Base-by-base conservation (phyloP, 306 rosid genomes). In the Sicyos baderoa region DNA sequence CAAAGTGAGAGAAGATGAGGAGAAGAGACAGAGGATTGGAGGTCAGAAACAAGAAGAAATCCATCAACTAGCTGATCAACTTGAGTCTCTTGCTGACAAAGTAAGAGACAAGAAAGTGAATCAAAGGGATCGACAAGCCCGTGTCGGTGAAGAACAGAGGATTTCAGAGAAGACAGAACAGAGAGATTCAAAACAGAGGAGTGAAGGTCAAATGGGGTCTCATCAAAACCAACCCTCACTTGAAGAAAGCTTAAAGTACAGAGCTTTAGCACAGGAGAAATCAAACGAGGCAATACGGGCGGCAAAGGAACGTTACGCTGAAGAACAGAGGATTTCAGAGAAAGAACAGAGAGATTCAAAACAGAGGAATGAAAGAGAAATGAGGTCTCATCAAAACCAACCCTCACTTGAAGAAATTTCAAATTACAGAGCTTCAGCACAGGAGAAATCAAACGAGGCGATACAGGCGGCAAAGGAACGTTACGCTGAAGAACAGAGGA, bases 401-500 rank as follows among this genome's bases (percentile, higher is more conserved):
- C 76, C 70, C 5, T 25, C 70, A 3, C 70, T 72, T 12, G 76
- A 60, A 7, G 76, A 72, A 60, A 47, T 59, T 22, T 27, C 70
- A 1, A 49, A 60, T 21, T 32, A 40, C 37, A 51, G 74, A 76
- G 83, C 63, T 8, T 37, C 32, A 40, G 84, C 82, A 7, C 85
- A 84, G 74, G 78, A 88, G 70, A 87, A 77, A 3, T 27, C 83
- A 4, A 62, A 42, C 60, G 88, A 77, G 72, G 79, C 79, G 0
- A 52, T 82, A 16, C 69, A 70, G 68, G 85, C 77, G 0, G 88
- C 91, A 1, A 80, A 76, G 62, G 89, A 83, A 78, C 70, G 79
- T 8, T 80, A 79, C 16, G 80, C 77, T 54, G 56, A 54, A 58
- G 86, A 81, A 80, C 35, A 0, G 83, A 77, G 68, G 13, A 55